Percentiles rank a stretch among this genome's conserved stretches.
Conservation (phyloP, 2,329 filamentous ascomycete genomes). For the Elsinoe batatas region DNA sequence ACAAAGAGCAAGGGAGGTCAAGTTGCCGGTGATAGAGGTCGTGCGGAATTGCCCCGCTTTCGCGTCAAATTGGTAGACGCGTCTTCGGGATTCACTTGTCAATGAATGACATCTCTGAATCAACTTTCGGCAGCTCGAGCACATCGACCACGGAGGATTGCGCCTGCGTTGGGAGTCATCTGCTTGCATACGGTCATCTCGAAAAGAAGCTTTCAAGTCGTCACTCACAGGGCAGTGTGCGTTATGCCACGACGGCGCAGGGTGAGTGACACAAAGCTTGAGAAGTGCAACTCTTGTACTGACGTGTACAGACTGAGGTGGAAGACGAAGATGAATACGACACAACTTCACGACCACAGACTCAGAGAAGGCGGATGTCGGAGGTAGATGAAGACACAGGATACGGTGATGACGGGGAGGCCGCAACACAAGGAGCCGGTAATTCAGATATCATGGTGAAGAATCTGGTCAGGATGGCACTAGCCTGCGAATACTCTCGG, state of each 20-base stretch:
- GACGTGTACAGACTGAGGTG: conserved; percentile 10
- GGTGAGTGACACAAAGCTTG: not conserved
- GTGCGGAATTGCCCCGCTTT: not conserved
- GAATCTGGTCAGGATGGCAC: conserved; percentile 51
- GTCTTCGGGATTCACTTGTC: not conserved
- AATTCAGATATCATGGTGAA: conserved; percentile 43
- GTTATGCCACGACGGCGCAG: conserved; percentile 12
- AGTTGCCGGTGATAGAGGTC: not conserved
- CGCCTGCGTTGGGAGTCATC: too few relatives aligned
- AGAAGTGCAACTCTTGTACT: not conserved
- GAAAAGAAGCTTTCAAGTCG: too few relatives aligned
- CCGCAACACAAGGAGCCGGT: conserved; percentile 20
- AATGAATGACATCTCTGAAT: too few relatives aligned
- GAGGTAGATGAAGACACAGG: conserved; percentile 18
- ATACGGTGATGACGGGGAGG: conserved; percentile 18
- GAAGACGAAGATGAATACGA: conserved; percentile 20
- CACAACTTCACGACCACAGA: conserved; percentile 21
- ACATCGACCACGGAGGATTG: too few relatives aligned
- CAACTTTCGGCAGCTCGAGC: too few relatives aligned
- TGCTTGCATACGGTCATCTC: too few relatives aligned
- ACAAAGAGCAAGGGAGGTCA: not conserved
- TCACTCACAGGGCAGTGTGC: too few relatives aligned
- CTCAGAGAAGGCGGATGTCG: conserved; percentile 22
- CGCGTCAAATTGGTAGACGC: not conserved
- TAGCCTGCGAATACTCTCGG: conserved; percentile 51